Evolutionary conservation across 2,329 filamentous ascomycete species (phyloP).

Genomic region (Lecanicillium sp.): DNA sequence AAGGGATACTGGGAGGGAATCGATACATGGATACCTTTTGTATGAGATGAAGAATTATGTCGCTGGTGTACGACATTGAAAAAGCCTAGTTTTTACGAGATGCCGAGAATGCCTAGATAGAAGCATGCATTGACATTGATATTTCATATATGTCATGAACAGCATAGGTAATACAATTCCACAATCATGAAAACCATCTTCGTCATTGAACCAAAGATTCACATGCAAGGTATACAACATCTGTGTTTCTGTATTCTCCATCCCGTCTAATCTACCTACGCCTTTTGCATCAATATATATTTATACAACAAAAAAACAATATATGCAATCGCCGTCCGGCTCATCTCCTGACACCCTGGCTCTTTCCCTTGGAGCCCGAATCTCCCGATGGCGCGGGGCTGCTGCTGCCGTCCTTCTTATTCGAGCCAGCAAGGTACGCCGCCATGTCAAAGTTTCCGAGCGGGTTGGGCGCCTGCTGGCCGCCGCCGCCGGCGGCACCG

Average conservation of each 20-base stretch:
- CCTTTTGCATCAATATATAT: background rate
- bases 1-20: background rate
- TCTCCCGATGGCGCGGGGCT: constrained; percentile 12
- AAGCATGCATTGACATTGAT: no score
- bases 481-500: constrained; percentile 14
- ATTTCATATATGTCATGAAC: no score
- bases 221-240: no score
- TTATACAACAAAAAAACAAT: no score
- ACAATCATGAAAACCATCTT: no score
- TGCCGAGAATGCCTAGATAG: no score
- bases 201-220: no score
- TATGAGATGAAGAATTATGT: background rate
- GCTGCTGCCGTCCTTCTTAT: constrained; percentile 31
- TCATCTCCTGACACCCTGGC: constrained; percentile 32
- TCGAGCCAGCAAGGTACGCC: constrained; percentile 51
- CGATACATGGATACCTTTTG: background rate
- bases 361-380: constrained; percentile 24
- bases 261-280: background rate
- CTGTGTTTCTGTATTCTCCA: background rate
- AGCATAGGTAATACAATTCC: no score
- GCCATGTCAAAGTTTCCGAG: constrained; percentile 55
- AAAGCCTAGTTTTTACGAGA: no score
- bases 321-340: background rate
- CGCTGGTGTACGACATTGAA: no score
- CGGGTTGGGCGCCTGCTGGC: constrained; percentile 29